Evolutionary conservation across 2,329 filamentous ascomycete species (phyloP).

Genomic region (Venturia pyrina): DNA sequence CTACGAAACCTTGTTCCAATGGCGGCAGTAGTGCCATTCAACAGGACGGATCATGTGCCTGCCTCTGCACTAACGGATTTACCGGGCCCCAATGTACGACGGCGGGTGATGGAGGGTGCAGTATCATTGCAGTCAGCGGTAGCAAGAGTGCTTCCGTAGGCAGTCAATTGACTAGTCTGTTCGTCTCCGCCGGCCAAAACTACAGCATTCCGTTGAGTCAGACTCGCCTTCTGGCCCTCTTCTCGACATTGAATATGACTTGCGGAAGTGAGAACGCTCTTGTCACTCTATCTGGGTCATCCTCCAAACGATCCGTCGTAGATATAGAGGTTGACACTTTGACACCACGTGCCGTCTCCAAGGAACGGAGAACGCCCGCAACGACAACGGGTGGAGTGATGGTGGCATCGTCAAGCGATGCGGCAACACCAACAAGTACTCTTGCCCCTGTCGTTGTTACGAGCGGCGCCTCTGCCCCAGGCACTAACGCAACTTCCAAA

Average conservation of each 20-base stretch:
- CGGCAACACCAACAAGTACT: constrained; percentile 14
- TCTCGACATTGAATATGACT: constrained; percentile 65
- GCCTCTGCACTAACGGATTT: constrained; percentile 83
- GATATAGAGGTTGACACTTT: background rate
- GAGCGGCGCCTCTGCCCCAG: constrained; percentile 21
- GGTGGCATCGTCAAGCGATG: constrained; percentile 13
- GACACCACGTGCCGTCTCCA: background rate
- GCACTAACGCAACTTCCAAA: constrained; percentile 26
- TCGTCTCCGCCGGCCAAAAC: constrained; percentile 53
- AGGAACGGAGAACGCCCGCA: background rate
- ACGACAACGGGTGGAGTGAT: constrained; percentile 25
- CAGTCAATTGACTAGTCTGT: constrained; percentile 63
- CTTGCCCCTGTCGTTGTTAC: constrained; percentile 13
- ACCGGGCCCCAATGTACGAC: constrained; percentile 52
- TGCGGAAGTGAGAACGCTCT: constrained; percentile 81
- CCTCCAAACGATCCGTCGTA: background rate
- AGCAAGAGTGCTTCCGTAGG: constrained; percentile 62
- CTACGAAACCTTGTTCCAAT: constrained; percentile 59
- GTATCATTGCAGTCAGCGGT: constrained; percentile 36
- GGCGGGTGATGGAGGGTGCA: constrained; percentile 44
- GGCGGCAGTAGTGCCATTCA: constrained; percentile 67
- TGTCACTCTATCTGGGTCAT: constrained; percentile 63
- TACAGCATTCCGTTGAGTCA: constrained; percentile 69
- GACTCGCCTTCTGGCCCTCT: constrained; percentile 60
- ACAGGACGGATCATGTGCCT: constrained; percentile 58